Evolutionary conservation across 2,329 filamentous ascomycete species (phyloP).

Genomic region (Lachnellula occidentalis): DNA sequence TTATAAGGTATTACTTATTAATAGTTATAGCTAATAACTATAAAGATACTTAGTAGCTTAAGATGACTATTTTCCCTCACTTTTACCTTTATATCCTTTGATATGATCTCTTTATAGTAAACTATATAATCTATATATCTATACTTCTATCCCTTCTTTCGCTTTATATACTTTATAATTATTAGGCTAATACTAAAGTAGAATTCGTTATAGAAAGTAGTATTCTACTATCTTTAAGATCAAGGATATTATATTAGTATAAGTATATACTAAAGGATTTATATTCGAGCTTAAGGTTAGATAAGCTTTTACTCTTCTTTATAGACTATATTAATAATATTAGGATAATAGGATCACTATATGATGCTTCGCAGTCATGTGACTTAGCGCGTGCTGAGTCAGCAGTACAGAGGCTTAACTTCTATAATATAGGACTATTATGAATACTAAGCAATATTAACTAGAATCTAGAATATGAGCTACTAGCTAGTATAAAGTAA

Average conservation of each 20-base stretch:
- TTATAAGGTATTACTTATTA: not conserved
- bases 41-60: not conserved
- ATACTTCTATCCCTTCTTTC: not conserved
- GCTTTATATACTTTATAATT: not conserved
- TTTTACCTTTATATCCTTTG: slow-evolving; percentile 4
- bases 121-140: not conserved
- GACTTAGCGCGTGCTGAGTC: no score
- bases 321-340: slow-evolving; percentile 3
- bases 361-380: no score
- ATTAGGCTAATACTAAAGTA: not conserved
- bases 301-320: not conserved
- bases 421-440: no score
- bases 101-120: not conserved
- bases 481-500: no score
- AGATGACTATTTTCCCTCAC: slow-evolving; percentile 2
- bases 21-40: not conserved
- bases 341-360: no score
- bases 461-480: no score
- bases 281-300: no score
- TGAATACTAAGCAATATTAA: no score
- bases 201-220: not conserved
- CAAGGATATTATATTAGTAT: no score
- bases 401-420: no score
- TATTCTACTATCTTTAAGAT: no score
- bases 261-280: no score